Conservation (phyloP, 2,329 filamentous ascomycete species). For the Davidsoniella eucalypti region DNA sequence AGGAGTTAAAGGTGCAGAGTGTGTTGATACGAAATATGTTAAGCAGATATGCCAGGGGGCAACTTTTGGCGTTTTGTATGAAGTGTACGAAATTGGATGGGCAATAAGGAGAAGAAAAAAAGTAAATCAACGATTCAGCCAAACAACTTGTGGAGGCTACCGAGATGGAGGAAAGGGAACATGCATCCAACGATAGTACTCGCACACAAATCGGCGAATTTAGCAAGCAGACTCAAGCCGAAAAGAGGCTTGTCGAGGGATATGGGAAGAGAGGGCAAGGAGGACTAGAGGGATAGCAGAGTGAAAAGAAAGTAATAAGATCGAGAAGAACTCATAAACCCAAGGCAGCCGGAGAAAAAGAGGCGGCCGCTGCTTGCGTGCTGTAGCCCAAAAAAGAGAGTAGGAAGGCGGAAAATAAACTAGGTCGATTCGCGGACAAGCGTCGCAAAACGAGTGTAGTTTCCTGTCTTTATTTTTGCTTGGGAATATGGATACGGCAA, state of each 20-base stretch:
- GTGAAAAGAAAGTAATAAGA: slow-evolving; percentile 2
- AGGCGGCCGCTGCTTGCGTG: neutral
- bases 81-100: too few species aligned
- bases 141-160: neutral
- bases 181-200: neutral
- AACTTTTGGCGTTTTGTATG: too few species aligned
- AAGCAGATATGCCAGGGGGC: too few species aligned
- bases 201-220: neutral
- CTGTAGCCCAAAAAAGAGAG: slow-evolving; percentile 3
- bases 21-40: too few species aligned
- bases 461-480: neutral
- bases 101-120: neutral
- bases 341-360: slow-evolving; percentile 1
- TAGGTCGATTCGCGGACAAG: slow-evolving; percentile 1
- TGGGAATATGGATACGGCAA: neutral
- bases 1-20: too few species aligned
- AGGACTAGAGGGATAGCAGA: neutral
- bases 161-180: neutral
- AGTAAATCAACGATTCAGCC: neutral
- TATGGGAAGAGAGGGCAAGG: neutral
- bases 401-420: slow-evolving; percentile 2
- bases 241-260: neutral
- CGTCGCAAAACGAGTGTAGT: slow-evolving; percentile 3
- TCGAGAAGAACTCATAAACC: neutral
- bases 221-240: neutral